Base-by-base conservation (phyloP, 306 rosid genomes). In the Cucumis melo region DNA sequence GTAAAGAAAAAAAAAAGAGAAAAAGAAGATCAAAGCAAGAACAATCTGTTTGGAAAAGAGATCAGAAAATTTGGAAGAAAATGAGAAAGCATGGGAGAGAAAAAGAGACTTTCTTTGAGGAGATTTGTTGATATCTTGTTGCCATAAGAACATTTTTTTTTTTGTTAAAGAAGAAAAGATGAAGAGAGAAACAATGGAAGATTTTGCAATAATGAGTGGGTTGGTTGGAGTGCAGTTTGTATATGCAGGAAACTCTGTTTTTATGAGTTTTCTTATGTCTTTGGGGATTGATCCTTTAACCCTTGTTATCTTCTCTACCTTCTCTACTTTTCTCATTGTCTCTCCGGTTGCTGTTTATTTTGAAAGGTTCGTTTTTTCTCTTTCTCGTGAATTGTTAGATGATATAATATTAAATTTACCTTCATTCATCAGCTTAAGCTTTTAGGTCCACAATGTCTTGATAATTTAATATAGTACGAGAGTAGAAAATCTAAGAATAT, bases 251-350 rank as follows among this genome's bases (percentile, higher is more conserved):
- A 86, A 89, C 41, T 87, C 99, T 17, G 72, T 90, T 24, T 15
- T 91, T 60, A 76, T 85, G 44, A 82, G 89, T 56, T 91, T 87
- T 89, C 65, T 88, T 2, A 83, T 92, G 96, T 78, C 99, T 81
- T 48, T 90, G 16, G 96, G 95, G 10, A 81, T 91, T 36, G 32
- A 46, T 53, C 75, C 91, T 84, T 86, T 84, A 50, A 84, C 96
- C 83, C 83, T 90, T 78, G 84, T 90, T 76, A 86, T 94, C 77
- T 87, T 87, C 82, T 84, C 96, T 36, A 68, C 90, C 82, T 53
- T 94, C 6, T 84, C 96, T n/a, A 87, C 96, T 17, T 93, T 87
- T 82, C 55, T 91, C 68, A 29, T 93, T 77, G 80, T 93, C 78
- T 87, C 90, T 64, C 98, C 97, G 14, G 24, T 85, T 51, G 91